Evolutionary conservation across 495 filamentous ascomycete genomes (phyloP).

Genomic region (Aspergillus biplanus): DNA sequence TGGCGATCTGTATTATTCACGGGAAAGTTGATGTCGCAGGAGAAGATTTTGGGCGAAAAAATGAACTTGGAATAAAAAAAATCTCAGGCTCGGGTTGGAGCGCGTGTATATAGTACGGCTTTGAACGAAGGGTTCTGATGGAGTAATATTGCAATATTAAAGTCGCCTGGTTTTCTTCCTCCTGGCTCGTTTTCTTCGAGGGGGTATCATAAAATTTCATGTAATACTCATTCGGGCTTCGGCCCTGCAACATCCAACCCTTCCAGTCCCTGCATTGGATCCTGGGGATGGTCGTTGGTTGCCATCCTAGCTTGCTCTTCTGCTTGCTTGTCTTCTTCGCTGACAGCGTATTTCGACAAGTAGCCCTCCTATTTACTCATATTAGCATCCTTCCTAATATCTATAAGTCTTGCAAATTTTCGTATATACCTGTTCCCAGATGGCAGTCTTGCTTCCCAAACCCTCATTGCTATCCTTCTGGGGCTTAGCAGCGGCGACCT

Average conservation of each 20-base stretch:
- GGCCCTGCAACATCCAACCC: constrained; percentile 93
- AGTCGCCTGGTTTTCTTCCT: constrained; percentile 32
- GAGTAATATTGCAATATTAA: constrained; percentile 39
- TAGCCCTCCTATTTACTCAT: constrained; percentile 75
- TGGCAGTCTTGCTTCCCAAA: constrained; percentile 88
- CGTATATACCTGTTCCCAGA: constrained; percentile 90
- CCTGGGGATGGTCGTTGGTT: constrained; percentile 60
- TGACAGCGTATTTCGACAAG: constrained; percentile 86
- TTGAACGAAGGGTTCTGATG: constrained; percentile 35
- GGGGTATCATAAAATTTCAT: constrained; percentile 12
- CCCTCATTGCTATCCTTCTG: constrained; percentile 88
- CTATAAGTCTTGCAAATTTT: neutral
- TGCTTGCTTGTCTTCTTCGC: constrained; percentile 78
- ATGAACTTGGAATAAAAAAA: neutral
- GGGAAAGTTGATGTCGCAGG: constrained; percentile 32
- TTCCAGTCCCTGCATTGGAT: constrained; percentile 96
- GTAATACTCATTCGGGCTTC: constrained; percentile 65
- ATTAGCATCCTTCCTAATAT: constrained; percentile 21
- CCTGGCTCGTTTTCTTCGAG: constrained; percentile 14
- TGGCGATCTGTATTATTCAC: constrained; percentile 42
- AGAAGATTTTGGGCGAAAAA: constrained; percentile 22
- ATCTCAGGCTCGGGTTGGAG: constrained; percentile 35
- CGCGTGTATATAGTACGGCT: constrained; percentile 48
- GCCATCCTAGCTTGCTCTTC: constrained; percentile 58
- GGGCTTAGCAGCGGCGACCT: constrained; percentile 87